Conservation (phyloP, 2,329 filamentous ascomycete species). For the Phyllosticta ampelicida region DNA sequence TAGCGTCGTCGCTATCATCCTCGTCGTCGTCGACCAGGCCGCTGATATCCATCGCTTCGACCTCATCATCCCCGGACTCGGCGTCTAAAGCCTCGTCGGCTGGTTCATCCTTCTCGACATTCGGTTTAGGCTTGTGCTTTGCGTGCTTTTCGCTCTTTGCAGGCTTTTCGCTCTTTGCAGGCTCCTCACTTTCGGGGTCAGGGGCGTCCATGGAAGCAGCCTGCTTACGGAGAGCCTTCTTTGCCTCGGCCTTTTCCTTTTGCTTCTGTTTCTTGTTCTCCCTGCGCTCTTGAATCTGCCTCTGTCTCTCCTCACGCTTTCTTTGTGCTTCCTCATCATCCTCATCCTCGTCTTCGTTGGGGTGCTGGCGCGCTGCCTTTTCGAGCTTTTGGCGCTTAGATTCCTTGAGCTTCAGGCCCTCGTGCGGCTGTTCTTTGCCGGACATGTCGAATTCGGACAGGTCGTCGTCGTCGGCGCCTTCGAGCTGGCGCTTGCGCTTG, state of each 20-base stretch:
- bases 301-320: conserved; percentile 35
- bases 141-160: conserved; percentile 14
- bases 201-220: conserved; percentile 2
- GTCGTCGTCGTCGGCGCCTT: conserved; percentile 39
- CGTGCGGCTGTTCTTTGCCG: conserved; percentile 26
- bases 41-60: conserved; percentile 25
- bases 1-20: conserved; percentile 16
- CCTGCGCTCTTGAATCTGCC: conserved; percentile 33
- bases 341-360: conserved; percentile 12
- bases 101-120: conserved; percentile 12
- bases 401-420: conserved; percentile 26
- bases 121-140: conserved; percentile 11
- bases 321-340: conserved; percentile 28
- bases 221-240: conserved; percentile 23
- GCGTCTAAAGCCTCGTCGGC: conserved; percentile 21
- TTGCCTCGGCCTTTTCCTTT: conserved; percentile 12
- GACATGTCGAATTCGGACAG: conserved; percentile 26
- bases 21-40: conserved; percentile 22
- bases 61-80: conserved; percentile 22
- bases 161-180: conserved; percentile 15
- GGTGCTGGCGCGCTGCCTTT: conserved; percentile 10
- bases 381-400: conserved; percentile 33
- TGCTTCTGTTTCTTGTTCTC: conserved; percentile 29
- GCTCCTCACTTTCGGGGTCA: conserved; percentile 15
- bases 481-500: conserved; percentile 63